phyloP scores from a whole-genome alignment of 2,329 filamentous ascomycete genomes.

The Beauveria sp. region DNA sequence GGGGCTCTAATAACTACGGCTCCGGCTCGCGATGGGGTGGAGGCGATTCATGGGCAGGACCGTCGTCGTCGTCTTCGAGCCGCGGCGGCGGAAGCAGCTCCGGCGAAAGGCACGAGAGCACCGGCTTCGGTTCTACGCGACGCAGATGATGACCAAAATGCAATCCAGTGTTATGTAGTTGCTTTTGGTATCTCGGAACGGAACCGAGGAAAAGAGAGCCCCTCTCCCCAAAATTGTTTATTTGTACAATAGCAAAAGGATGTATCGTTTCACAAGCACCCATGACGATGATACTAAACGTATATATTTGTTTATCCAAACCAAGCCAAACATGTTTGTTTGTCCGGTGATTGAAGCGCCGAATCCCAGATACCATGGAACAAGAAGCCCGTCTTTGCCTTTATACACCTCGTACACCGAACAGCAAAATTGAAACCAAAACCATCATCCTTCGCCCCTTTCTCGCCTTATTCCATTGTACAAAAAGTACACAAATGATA shows the following conservation, averaged over 20 bases:
- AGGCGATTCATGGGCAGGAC: constrained; percentile 20
- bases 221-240: background rate
- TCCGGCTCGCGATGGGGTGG: constrained; percentile 28
- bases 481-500: constrained; percentile 6
- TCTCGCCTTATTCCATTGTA: constrained; percentile 2
- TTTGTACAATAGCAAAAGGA: background rate
- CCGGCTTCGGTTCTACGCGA: constrained; percentile 64
- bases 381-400: constrained; percentile 4
- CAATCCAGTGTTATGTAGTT: no score
- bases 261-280: background rate
- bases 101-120: constrained; percentile 53
- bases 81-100: constrained; percentile 30
- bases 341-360: constrained; percentile 9
- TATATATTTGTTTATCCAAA: constrained; percentile 10
- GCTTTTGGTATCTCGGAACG: no score
- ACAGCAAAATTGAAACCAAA: background rate
- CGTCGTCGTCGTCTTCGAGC: constrained; percentile 27
- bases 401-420: constrained; percentile 7
- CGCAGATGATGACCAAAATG: constrained; percentile 34
- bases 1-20: constrained; percentile 16
- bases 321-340: background rate
- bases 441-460: background rate
- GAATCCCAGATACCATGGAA: background rate
- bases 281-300: background rate
- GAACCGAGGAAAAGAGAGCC: no score